A percentile compares a stretch with the other conserved stretches of the same genome.
phyloP scores from a whole-genome alignment of 495 filamentous ascomycete genomes.

The Pseudoneurospora amorphoporcata region DNA sequence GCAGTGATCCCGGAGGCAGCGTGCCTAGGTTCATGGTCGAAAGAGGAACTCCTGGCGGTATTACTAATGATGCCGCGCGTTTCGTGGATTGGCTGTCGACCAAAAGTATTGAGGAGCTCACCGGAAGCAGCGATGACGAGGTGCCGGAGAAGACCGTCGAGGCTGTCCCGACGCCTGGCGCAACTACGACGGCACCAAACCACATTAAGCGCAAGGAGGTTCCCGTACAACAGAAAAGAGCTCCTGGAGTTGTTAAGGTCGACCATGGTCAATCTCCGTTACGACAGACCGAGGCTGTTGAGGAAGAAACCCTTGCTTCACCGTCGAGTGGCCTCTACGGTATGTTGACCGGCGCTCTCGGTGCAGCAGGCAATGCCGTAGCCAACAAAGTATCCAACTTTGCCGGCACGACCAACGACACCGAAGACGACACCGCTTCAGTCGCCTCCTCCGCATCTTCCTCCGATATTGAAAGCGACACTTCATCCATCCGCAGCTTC shows the following conservation, averaged over 20 bases:
- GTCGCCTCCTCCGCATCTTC: neutral
- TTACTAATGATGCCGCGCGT: slow-evolving; percentile 70
- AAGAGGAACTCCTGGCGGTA: slow-evolving; percentile 75
- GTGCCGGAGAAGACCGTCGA: slow-evolving; percentile 6
- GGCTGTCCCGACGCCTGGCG: neutral
- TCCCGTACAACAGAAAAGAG: neutral
- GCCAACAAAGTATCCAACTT: slow-evolving; percentile 26
- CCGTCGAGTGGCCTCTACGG: slow-evolving; percentile 40
- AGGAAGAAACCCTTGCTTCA: slow-evolving; percentile 30
- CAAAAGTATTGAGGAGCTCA: slow-evolving; percentile 32
- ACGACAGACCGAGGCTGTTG: neutral
- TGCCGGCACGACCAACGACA: slow-evolving; percentile 16
- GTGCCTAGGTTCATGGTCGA: slow-evolving; percentile 94
- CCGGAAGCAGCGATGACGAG: slow-evolving; percentile 1
- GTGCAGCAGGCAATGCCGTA: slow-evolving; percentile 31
- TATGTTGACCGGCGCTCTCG: slow-evolving; percentile 38
- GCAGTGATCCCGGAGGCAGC: slow-evolving; percentile 87
- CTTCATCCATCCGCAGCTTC: slow-evolving; percentile 35
- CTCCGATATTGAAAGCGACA: slow-evolving; percentile 12
- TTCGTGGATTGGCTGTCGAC: slow-evolving; percentile 77
- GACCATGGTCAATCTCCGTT: slow-evolving; percentile 4
- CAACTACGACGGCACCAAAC: neutral
- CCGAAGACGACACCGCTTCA: slow-evolving; percentile 9
- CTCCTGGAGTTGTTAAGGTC: slow-evolving; percentile 20
- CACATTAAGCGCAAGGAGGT: neutral